phyloP scores from a whole-genome alignment of 2,329 filamentous ascomycete genomes.

The Fusarium continuum region DNA sequence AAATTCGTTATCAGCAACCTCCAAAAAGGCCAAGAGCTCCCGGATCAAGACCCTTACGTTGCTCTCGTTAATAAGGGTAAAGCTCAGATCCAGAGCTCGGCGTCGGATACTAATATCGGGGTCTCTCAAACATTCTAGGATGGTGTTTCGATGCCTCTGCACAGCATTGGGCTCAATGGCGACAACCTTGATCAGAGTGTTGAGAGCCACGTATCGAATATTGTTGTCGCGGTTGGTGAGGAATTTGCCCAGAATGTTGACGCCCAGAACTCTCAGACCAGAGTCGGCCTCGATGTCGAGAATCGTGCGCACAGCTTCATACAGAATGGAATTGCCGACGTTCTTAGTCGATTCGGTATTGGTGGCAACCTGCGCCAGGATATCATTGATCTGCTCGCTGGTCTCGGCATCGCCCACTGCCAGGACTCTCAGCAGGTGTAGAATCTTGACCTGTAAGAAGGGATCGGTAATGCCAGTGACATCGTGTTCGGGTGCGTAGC shows the following conservation, averaged over 20 bases:
- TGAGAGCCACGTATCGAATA: constrained; percentile 96
- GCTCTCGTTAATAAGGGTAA: constrained; percentile 96
- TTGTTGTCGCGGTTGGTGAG: constrained; percentile 99
- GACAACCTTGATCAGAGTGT: constrained; percentile 97
- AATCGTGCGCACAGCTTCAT: constrained; percentile 96
- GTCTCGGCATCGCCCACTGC: constrained; percentile 86
- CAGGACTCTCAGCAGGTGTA: constrained; percentile 84
- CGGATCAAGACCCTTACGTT: constrained; percentile 94
- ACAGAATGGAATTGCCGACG: constrained; percentile 96
- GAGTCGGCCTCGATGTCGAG: constrained; percentile 98
- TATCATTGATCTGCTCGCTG: constrained; percentile 98
- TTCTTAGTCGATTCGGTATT: constrained; percentile 99
- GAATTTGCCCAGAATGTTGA: constrained; percentile 99
- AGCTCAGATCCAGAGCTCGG: constrained; percentile 95
- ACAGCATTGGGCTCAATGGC: constrained; percentile 98
- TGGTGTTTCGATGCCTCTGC: constrained; percentile 95
- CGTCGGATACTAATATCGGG: constrained; percentile 98
- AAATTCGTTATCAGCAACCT: constrained; percentile 98
- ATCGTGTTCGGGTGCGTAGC: constrained; percentile 97
- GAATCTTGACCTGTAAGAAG: constrained; percentile 96
- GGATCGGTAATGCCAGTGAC: constrained; percentile 98
- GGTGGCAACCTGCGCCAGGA: constrained; percentile 94
- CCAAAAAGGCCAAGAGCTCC: constrained; percentile 92
- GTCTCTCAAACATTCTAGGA: constrained; percentile 93
- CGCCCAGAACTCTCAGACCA: constrained; percentile 89